Base-by-base conservation (phyloP, 2,329 filamentous ascomycete genomes). In the Boeremia lycopersici region DNA sequence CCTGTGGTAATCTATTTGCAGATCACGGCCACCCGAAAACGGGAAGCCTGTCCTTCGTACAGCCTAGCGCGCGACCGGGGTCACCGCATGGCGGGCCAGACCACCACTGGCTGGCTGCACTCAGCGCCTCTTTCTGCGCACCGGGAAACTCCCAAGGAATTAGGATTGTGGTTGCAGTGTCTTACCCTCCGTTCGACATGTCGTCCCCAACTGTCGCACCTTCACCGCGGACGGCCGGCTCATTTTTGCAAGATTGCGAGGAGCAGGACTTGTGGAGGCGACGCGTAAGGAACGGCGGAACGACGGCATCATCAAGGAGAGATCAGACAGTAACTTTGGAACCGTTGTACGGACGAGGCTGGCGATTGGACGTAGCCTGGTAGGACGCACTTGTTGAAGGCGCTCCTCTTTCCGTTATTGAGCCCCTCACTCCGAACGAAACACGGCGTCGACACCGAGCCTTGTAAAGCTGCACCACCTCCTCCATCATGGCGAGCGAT, bases 401-500 rank as follows among this genome's bases (percentile, higher is more conserved):
- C 26, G 10, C 38, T 33, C 36, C n/a, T 19, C 34, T 26, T 35
- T 23, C 19, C 12, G 12, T n/a, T 15, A 17, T 25, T 19, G 43
- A 41, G 11, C 26, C 19, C 35, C 36, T 29, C 29, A n/a, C 15
- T 35, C 19, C 45, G 8, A 23, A n/a, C 15, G 30, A 39, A 34
- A 10, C 23, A 13, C 25, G 25, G 8, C 10, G 17, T 25, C 41
- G 23, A 40, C 30, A 29, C 28, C 15, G 12, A 31, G 35, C 40
- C 29, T 44, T 8, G 19, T 33, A 28, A 48, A 39, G 47, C 28
- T 11, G 28, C 42, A 31, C 33, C 33, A 48, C 10, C 15, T 23
- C 33, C 17, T n/a, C 28, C 41, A 47, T 12, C 48, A 70, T 69
- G 64, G 59, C 61, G 17, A 61, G 65, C 53, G 67, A 69, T 17